Percentiles rank a stretch among this genome's conserved stretches.
phyloP scores from a whole-genome alignment of 441 rosid species.

The Melastoma candidum region DNA sequence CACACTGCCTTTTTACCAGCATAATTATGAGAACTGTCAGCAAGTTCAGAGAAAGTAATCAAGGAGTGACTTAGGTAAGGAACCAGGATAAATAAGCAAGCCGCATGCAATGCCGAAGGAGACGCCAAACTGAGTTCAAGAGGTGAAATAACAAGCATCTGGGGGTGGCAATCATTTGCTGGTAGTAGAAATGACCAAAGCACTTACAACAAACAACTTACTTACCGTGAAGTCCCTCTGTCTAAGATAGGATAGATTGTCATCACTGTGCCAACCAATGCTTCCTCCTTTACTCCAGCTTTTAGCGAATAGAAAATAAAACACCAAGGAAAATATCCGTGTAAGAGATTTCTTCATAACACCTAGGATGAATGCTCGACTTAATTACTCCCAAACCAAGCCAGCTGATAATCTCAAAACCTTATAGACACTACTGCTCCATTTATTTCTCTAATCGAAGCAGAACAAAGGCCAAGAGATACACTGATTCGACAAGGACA shows the following conservation, averaged over 20 bases:
- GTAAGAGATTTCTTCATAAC: background rate
- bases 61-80: constrained; percentile 2
- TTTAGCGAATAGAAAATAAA: constrained; percentile 8
- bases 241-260: constrained; percentile 67
- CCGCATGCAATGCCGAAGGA: background rate
- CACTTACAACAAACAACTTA: background rate
- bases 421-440: no score
- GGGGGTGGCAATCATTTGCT: background rate
- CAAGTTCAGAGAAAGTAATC: background rate
- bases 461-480: no score
- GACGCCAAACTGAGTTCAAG: no score
- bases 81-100: background rate
- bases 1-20: constrained; percentile 66
- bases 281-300: constrained; percentile 87
- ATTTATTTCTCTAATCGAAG: no score
- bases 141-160: background rate
- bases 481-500: no score
- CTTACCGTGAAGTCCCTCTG: constrained; percentile 67
- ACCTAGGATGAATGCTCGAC: background rate
- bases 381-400: no score
- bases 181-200: no score
- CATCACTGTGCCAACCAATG: constrained; percentile 97
- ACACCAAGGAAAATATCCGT: background rate
- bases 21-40: constrained; percentile 8
- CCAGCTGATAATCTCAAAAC: no score